These are phyloP conservation scores for Penicillium nordicum DNA, from an alignment of 2,329 filamentous ascomycete species.

Conservation along the genomic window DNA sequence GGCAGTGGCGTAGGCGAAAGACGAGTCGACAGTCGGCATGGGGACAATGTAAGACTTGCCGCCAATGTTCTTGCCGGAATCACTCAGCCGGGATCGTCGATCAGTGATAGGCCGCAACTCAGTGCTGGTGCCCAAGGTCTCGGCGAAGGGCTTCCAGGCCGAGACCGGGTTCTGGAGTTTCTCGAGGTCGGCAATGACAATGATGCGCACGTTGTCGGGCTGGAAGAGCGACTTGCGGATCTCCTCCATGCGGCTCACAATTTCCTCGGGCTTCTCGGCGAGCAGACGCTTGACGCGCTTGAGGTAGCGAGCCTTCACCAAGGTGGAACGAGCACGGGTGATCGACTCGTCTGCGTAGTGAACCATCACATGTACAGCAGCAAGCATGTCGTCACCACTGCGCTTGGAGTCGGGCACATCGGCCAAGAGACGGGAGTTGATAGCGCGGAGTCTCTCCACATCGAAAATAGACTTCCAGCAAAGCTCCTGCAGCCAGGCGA, in stretches of 20 bases:
- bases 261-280: conserved; percentile 68
- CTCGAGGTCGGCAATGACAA: conserved; percentile 76
- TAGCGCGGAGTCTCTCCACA: conserved; percentile 59
- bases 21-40: conserved; percentile 89
- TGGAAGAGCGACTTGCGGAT: conserved; percentile 74
- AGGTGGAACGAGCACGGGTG: conserved; percentile 70
- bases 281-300: conserved; percentile 80
- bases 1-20: conserved; percentile 74
- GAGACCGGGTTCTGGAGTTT: conserved; percentile 72
- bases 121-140: conserved; percentile 50
- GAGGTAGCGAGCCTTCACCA: conserved; percentile 84
- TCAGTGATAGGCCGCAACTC: conserved; percentile 68
- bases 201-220: conserved; percentile 78
- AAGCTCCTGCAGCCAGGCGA: conserved; percentile 80
- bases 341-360: conserved; percentile 76
- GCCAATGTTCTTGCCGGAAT: conserved; percentile 71
- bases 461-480: conserved; percentile 91
- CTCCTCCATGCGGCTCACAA: conserved; percentile 73
- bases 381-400: conserved; percentile 64
- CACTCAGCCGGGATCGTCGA: conserved; percentile 67
- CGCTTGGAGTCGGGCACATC: conserved; percentile 92
- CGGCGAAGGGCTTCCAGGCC: conserved; percentile 67
- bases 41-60: conserved; percentile 75
- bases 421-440: conserved; percentile 76
- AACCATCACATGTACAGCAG: conserved; percentile 67